Conservation (phyloP, 176 grass and related monocot genomes). For the Stipa capillata region DNA sequence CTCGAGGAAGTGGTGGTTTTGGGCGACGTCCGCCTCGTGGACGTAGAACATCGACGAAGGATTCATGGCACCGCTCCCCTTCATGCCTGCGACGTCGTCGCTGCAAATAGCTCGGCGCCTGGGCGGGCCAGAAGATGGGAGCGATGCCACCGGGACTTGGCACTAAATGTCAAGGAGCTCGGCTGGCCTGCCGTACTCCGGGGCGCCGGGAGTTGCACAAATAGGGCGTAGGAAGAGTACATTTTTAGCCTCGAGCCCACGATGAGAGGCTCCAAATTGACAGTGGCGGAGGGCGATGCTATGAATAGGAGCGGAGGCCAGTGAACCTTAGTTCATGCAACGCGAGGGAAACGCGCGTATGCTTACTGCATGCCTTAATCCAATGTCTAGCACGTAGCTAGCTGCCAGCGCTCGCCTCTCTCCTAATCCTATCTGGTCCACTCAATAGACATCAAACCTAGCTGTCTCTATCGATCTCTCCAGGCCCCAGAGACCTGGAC, state of each 20-base stretch:
- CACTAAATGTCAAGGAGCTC: conserved; percentile 24
- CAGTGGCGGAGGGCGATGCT: not conserved
- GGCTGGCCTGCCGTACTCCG: conserved; percentile 11
- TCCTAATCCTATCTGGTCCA: too few species aligned
- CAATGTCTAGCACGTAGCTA: too few species aligned
- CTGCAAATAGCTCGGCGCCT: too few species aligned
- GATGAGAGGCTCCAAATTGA: conserved; percentile 12
- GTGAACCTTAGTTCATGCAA: too few species aligned
- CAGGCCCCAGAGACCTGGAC: too few species aligned
- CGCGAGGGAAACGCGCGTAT: too few species aligned
- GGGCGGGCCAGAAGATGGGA: conserved; percentile 32
- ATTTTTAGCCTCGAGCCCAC: conserved; percentile 13
- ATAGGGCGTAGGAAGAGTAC: conserved; percentile 5
- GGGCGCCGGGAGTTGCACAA: conserved; percentile 14
- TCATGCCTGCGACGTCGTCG: conserved; percentile 32
- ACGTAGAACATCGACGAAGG: conserved; percentile 59
- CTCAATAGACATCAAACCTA: too few species aligned
- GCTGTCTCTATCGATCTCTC: too few species aligned
- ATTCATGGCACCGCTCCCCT: conserved; percentile 39
- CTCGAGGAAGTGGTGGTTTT: conserved; percentile 45
- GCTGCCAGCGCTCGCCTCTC: too few species aligned
- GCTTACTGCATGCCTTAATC: too few species aligned
- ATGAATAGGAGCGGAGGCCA: conserved; percentile 1
- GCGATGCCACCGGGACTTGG: conserved; percentile 33
- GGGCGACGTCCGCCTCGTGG: conserved; percentile 36